These are phyloP conservation scores for Euryodendron excelsum DNA, from an alignment of 148 eudicot species.

Conservation along the genomic window DNA sequence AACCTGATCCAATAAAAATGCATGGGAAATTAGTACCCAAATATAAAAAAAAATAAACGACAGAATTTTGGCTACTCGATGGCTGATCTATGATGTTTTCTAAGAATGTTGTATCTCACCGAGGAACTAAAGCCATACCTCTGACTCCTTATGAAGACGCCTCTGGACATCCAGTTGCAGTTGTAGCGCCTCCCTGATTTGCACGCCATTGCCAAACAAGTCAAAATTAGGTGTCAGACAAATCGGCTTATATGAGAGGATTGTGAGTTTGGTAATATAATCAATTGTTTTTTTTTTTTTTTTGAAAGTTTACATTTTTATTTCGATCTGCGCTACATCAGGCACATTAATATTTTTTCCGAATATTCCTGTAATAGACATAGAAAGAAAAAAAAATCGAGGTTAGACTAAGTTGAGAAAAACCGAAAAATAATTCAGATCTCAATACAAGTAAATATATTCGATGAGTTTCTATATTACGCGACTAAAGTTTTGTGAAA, in stretches of 20 bases:
- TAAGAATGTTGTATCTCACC: no score
- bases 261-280: no score
- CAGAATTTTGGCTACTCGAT: no score
- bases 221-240: no score
- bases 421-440: not conserved
- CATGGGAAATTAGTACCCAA: no score
- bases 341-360: conserved; percentile 34
- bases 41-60: no score
- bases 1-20: no score
- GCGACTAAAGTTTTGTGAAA: no score
- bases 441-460: no score
- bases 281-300: not conserved
- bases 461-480: no score
- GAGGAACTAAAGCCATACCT: conserved; percentile 33
- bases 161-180: conserved; percentile 78
- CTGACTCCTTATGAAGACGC: conserved; percentile 78
- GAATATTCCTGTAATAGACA: conserved; percentile 44
- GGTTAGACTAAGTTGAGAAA: not conserved
- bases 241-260: no score
- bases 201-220: conserved; percentile 39
- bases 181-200: conserved; percentile 69
- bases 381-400: not conserved
- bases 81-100: no score
- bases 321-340: conserved; percentile 39
- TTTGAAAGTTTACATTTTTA: conserved; percentile 44